phyloP scores from a whole-genome alignment of 306 rosid species.

The Prunus mira region DNA sequence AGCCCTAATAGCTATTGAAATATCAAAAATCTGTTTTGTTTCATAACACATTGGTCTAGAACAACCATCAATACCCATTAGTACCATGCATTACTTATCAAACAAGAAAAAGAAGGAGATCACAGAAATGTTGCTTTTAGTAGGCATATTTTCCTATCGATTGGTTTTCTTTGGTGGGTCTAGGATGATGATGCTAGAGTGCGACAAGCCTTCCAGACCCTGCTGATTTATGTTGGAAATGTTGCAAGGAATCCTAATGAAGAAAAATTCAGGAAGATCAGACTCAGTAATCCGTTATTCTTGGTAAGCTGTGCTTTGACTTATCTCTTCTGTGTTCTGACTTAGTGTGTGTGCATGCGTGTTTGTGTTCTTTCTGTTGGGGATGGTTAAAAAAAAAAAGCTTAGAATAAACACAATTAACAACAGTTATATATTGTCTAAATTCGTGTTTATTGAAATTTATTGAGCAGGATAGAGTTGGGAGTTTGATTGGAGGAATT shows the following conservation, averaged over 20 bases:
- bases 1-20: not conserved
- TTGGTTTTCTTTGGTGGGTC: conserved; percentile 19
- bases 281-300: conserved; percentile 64
- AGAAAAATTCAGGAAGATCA: conserved; percentile 79
- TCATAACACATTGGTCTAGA: not conserved
- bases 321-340: not conserved
- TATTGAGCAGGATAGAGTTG: conserved; percentile 75
- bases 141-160: not conserved
- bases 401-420: not conserved
- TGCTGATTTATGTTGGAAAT: conserved; percentile 67
- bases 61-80: not conserved
- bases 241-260: conserved; percentile 77
- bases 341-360: not conserved
- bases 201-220: conserved; percentile 71
- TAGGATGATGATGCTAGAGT: conserved; percentile 77
- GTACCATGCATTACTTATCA: not conserved
- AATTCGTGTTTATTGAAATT: not conserved
- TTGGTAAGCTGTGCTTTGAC: conserved; percentile 45
- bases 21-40: not conserved
- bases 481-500: conserved; percentile 58
- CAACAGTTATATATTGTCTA: not conserved
- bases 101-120: not conserved
- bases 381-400: not conserved
- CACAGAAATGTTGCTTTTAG: not conserved
- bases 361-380: not conserved